Conservation (phyloP, 1,284 basidiomycete species). For the Puccinia triticina region DNA sequence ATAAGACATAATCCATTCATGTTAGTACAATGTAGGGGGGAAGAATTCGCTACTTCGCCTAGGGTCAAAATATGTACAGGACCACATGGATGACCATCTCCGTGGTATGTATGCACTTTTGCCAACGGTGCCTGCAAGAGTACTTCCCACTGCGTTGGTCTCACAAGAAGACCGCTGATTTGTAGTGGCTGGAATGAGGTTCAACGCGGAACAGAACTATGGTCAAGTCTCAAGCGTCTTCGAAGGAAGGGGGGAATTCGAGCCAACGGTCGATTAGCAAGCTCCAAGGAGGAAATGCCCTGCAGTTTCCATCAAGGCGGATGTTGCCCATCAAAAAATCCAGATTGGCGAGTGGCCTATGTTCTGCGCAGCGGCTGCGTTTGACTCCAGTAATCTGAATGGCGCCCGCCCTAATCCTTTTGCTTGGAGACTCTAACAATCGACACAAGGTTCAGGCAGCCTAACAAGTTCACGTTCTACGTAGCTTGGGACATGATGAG, state of each 20-base stretch:
- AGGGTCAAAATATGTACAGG: background rate
- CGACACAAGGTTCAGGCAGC: background rate
- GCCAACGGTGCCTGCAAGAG: background rate
- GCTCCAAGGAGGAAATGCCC: background rate
- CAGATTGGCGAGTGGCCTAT: slow-evolving; percentile 8
- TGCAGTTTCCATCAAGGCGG: background rate
- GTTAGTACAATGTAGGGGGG: background rate
- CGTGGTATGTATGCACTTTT: background rate
- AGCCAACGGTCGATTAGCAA: background rate
- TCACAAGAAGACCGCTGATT: background rate
- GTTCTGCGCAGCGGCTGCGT: background rate
- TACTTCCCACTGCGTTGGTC: slow-evolving; percentile 5
- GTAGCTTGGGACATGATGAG: background rate
- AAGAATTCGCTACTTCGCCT: background rate
- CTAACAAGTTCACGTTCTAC: background rate
- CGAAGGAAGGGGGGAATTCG: background rate
- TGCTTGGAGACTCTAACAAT: background rate
- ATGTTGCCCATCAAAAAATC: background rate
- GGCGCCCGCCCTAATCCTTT: background rate
- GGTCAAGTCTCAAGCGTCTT: background rate
- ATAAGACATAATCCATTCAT: no score
- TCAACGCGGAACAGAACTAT: background rate
- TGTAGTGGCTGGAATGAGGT: background rate
- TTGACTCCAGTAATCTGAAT: no score
- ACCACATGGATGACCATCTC: background rate